Percentiles rank a stretch among this genome's conserved stretches.
These are phyloP conservation scores for Podosphaera xanthii DNA, from an alignment of 2,329 filamentous ascomycete genomes.

Conservation along the genomic window DNA sequence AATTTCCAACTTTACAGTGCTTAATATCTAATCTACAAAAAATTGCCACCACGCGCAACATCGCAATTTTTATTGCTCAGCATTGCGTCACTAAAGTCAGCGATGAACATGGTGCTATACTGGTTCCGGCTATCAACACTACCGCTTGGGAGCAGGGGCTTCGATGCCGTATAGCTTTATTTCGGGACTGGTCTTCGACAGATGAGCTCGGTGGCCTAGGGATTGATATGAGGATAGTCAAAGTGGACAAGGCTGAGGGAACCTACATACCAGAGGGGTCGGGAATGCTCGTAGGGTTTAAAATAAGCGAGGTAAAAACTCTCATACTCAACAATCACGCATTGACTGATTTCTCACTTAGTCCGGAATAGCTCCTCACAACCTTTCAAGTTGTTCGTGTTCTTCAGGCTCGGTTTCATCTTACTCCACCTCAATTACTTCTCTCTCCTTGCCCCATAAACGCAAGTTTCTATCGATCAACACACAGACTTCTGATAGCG, in stretches of 20 bases:
- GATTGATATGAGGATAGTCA: constrained; percentile 35
- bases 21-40: constrained; percentile 52
- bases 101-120: constrained; percentile 36
- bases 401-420: not conserved
- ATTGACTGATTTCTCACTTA: not conserved
- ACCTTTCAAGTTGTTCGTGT: not conserved
- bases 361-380: not conserved
- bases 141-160: constrained; percentile 62
- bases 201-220: constrained; percentile 18
- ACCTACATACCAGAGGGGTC: constrained; percentile 10
- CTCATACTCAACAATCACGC: not conserved
- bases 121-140: constrained; percentile 55
- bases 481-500: constrained; percentile 33
- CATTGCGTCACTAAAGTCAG: constrained; percentile 70
- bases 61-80: constrained; percentile 53
- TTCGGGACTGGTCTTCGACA: constrained; percentile 44
- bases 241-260: constrained; percentile 42
- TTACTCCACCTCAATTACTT: not conserved
- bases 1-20: constrained; percentile 24
- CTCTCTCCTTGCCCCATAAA: constrained; percentile 25
- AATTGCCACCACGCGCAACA: constrained; percentile 47
- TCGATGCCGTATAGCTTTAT: constrained; percentile 50
- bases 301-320: constrained; percentile 9
- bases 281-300: constrained; percentile 9
- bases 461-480: constrained; percentile 39